Base-by-base conservation (phyloP, 2,329 filamentous ascomycete species). In the Drechmeria coniospora region DNA sequence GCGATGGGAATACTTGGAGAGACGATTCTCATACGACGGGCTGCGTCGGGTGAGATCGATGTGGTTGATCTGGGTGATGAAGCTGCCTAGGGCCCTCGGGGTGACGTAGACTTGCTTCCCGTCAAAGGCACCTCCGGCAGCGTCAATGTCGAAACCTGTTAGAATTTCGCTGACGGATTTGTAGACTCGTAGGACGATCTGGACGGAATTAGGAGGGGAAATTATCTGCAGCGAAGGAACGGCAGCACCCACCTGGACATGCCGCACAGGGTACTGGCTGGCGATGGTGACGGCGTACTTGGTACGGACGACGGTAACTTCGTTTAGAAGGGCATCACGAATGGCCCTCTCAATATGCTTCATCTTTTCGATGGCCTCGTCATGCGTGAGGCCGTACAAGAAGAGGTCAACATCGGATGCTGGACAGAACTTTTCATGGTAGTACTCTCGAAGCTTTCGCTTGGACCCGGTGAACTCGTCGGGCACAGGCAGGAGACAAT, bases 331-430 rank as follows among this genome's bases (percentile, higher is more conserved):
- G 4, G 78, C 73, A 51, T 90, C 78, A 24, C 71, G 72, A 38
- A 92, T 65, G n/a, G 61, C 65, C 14, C 61, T 55, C 49, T 92
- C 83, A 33, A 92, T 87, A 38, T 81, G 61, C 45, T 78, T 77
- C 51, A 92, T 90, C 59, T 92, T 90, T 43, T 83, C 73, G 12
- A 84, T 59, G 1, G 79, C 82, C 45, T 86, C 59, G 26, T 83
- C 70, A 41, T 90, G 79, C 7, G 64, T 74, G 35, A 92, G 61
- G 0, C 76, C 82, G 42, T 90, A 87, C 17, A 92, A 54, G 46
- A 92, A 92, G 3, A 92, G 62, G 47, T 92, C 83, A 8, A 92
- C 79, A 48, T 92, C 83, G 4, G 80, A 87, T 1, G 82, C 81
- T 1, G 82, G 82, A 8, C 79, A 79, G 36, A 87, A 68, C 34